These are phyloP conservation scores for Ustanciosporium gigantosporum DNA, from an alignment of 1,284 basidiomycete genomes.

Conservation along the genomic window DNA sequence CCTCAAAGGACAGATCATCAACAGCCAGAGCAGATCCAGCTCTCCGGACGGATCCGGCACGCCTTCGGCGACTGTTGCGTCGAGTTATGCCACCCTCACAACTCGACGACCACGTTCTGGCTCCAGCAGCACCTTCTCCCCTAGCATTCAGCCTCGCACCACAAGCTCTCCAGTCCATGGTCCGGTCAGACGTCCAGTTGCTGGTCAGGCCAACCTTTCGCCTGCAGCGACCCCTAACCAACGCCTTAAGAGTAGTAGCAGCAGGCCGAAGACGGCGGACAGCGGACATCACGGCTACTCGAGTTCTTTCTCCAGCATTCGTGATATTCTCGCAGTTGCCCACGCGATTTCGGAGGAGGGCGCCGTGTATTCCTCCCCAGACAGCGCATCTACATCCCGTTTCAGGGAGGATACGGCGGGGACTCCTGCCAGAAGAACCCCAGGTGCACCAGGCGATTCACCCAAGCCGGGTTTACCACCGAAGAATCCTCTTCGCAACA, in stretches of 20 bases:
- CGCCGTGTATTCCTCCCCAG: constrained; percentile 20
- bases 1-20: constrained; percentile 3
- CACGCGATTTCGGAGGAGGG: constrained; percentile 26
- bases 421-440: background rate
- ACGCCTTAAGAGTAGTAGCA: constrained; percentile 1
- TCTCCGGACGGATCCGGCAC: background rate
- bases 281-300: constrained; percentile 14
- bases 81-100: background rate
- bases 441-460: constrained; percentile 2
- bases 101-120: constrained; percentile 16
- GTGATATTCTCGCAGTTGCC: constrained; percentile 22
- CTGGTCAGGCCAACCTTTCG: constrained; percentile 8
- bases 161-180: constrained; percentile 20
- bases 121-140: constrained; percentile 6
- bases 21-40: background rate
- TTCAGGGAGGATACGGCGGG: background rate
- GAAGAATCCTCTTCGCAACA: constrained; percentile 36
- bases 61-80: background rate
- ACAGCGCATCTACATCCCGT: background rate
- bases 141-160: constrained; percentile 32
- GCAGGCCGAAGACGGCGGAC: constrained; percentile 22
- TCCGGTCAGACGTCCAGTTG: constrained; percentile 4
- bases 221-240: constrained; percentile 2
- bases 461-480: constrained; percentile 25
- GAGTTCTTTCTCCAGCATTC: constrained; percentile 20